Evolutionary conservation across 2,329 filamentous ascomycete species (phyloP).

Genomic region (Penicillium sp.): DNA sequence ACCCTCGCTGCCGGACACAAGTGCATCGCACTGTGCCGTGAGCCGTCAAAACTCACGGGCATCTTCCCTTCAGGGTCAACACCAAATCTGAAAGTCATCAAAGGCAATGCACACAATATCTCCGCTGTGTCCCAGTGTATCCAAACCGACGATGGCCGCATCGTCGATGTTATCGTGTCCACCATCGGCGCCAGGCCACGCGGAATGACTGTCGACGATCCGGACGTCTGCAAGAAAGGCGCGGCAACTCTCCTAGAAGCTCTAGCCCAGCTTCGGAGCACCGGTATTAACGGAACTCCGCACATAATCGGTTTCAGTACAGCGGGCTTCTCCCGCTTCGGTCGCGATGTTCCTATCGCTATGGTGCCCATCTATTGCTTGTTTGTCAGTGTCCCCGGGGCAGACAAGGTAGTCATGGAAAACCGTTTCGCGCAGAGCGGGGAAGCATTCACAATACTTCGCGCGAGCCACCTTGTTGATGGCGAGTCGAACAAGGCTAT

Average conservation of each 20-base stretch:
- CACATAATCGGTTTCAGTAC: constrained; percentile 28
- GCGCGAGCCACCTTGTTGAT: constrained; percentile 30
- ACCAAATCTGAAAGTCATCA: constrained; percentile 40
- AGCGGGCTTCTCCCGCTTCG: constrained; percentile 26
- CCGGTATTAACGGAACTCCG: constrained; percentile 19
- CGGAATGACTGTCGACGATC: constrained; percentile 28
- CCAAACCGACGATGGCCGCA: constrained; percentile 15
- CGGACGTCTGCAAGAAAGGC: constrained; percentile 28
- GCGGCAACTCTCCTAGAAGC: constrained; percentile 22
- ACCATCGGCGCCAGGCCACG: constrained; percentile 39
- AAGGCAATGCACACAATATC: constrained; percentile 41
- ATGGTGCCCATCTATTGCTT: constrained; percentile 29
- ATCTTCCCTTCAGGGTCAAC: constrained; percentile 33
- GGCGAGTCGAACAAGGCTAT: constrained; percentile 19
- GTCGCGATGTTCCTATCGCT: constrained; percentile 26
- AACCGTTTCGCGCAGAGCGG: constrained; percentile 20
- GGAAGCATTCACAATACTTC: constrained; percentile 22
- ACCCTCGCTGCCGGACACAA: constrained; percentile 40
- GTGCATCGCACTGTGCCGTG: constrained; percentile 43
- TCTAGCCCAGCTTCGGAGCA: constrained; percentile 10
- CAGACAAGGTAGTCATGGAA: constrained; percentile 33
- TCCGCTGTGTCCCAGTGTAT: constrained; percentile 34
- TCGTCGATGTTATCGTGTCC: constrained; percentile 40
- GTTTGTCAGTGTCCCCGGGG: constrained; percentile 28
- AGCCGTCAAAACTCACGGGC: constrained; percentile 41